Conservation (phyloP, 805 yeast species). For the Maudiozyma pseudohumilis region DNA sequence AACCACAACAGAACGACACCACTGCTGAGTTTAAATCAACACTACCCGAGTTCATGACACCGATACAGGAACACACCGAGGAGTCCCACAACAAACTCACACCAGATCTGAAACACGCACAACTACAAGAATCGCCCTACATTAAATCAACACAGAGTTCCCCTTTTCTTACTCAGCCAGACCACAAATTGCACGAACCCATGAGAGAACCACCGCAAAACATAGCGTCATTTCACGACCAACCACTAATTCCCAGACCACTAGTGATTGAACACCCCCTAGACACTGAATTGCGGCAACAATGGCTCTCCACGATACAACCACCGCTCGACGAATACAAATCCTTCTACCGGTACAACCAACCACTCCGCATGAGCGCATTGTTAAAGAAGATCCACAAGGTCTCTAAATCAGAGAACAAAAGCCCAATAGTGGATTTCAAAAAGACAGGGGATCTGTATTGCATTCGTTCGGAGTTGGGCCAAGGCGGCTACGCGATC, state of each 20-base stretch:
- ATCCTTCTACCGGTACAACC: constrained; percentile 27
- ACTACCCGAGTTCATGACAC: constrained; percentile 18
- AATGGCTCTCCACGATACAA: constrained; percentile 31
- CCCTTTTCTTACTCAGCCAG: constrained; percentile 24
- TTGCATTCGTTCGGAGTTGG: constrained; percentile 41
- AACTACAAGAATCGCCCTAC: not conserved
- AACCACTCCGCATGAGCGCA: constrained; percentile 29
- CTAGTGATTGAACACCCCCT: constrained; percentile 34
- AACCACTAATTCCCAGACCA: not conserved
- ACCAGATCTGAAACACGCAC: constrained; percentile 2
- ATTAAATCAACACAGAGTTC: constrained; percentile 17
- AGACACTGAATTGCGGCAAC: constrained; percentile 32
- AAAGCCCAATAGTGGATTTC: constrained; percentile 27
- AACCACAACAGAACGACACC: not conserved
- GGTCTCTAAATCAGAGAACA: constrained; percentile 31
- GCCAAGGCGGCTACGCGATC: constrained; percentile 73
- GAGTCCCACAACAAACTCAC: too few relatives aligned
- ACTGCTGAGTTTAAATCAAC: constrained; percentile 2
- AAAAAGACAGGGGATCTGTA: constrained; percentile 28
- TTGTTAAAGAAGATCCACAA: constrained; percentile 31
- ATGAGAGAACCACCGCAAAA: too few relatives aligned
- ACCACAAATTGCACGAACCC: too few relatives aligned
- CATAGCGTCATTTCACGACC: too few relatives aligned
- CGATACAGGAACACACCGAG: constrained; percentile 24
- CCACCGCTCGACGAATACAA: constrained; percentile 30